Evolutionary conservation across 2,329 filamentous ascomycete species (phyloP).

Genomic region (Pestalotiopsis sp.): DNA sequence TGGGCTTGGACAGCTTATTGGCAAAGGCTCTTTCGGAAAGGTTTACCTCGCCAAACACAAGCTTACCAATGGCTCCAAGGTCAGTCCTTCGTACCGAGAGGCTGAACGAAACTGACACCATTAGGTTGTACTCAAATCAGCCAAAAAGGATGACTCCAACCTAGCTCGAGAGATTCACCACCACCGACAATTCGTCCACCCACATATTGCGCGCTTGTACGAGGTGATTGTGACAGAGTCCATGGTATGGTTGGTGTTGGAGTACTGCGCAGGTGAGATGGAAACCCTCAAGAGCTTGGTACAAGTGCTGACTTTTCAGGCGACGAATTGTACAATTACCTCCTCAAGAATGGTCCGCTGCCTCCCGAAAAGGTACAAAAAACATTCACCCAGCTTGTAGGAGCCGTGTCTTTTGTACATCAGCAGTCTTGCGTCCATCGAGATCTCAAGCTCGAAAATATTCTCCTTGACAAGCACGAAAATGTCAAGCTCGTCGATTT

Average conservation of each 20-base stretch:
- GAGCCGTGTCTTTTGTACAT: conserved; percentile 94
- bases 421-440: conserved; percentile 94
- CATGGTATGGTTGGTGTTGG: conserved; percentile 93
- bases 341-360: conserved; percentile 83
- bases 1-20: conserved; percentile 85
- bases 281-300: neutral
- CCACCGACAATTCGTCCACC: conserved; percentile 95
- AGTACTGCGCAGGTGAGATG: conserved; percentile 84
- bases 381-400: conserved; percentile 94
- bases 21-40: conserved; percentile 97
- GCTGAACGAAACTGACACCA: neutral
- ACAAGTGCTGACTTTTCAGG: conserved; percentile 51
- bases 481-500: conserved; percentile 99
- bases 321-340: conserved; percentile 96
- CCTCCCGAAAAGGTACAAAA: conserved; percentile 87
- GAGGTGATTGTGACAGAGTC: conserved; percentile 97
- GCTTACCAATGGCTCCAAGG: conserved; percentile 97
- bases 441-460: conserved; percentile 95
- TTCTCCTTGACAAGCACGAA: conserved; percentile 92
- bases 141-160: conserved; percentile 93
- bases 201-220: conserved; percentile 94
- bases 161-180: conserved; percentile 97
- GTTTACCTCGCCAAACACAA: conserved; percentile 96
- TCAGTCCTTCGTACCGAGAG: conserved; percentile 39
- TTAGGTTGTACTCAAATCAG: conserved; percentile 96